Percentiles rank a stretch among this genome's conserved stretches.
phyloP scores from a whole-genome alignment of 257 asterid genomes.

The Verbena officinalis region DNA sequence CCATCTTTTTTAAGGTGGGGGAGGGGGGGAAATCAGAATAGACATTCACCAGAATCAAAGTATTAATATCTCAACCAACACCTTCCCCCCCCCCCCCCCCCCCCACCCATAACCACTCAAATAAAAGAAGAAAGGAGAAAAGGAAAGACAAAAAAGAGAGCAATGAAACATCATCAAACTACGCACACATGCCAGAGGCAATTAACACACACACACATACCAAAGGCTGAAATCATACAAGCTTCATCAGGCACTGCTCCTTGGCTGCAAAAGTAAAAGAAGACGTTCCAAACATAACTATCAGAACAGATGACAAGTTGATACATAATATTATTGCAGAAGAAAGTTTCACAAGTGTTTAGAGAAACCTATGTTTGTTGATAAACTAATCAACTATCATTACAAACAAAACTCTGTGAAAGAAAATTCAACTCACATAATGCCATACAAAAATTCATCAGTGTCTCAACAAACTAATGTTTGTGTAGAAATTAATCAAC shows the following conservation, averaged over 20 bases:
- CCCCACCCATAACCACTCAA: no score
- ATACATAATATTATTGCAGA: constrained; percentile 10
- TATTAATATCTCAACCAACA: constrained; percentile 9
- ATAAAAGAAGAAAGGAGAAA: constrained; percentile 1
- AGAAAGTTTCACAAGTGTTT: background rate
- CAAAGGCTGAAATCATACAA: constrained; percentile 94
- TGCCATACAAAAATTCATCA: no score
- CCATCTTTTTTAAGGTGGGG: constrained; percentile 58
- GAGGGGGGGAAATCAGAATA: background rate
- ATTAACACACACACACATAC: constrained; percentile 39
- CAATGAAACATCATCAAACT: constrained; percentile 27
- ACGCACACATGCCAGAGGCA: constrained; percentile 33
- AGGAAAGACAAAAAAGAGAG: background rate
- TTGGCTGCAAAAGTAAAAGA: constrained; percentile 61
- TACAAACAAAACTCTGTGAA: background rate
- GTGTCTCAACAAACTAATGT: no score
- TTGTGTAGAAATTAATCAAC: no score
- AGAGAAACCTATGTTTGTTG: background rate
- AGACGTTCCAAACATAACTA: constrained; percentile 26
- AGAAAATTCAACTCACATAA: constrained; percentile 68
- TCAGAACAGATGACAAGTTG: constrained; percentile 13
- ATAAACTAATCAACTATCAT: background rate
- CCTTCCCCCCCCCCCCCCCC: no score
- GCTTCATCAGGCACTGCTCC: constrained; percentile 97
- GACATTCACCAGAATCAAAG: constrained; percentile 24